Evolutionary conservation across 345 rosid genomes (phyloP).

Genomic region (Garcia nutans): DNA sequence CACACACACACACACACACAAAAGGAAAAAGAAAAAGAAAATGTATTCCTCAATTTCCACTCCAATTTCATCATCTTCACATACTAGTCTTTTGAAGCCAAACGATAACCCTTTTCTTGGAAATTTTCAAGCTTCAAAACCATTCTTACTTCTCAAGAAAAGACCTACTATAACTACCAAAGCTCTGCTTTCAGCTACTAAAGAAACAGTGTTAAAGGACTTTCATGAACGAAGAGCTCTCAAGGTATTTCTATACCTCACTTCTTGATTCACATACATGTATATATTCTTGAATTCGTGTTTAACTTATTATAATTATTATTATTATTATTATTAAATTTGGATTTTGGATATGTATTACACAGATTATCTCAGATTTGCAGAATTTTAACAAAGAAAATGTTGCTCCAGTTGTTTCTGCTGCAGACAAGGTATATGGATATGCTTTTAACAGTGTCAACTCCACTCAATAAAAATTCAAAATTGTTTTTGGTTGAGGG

Average conservation of each 20-base stretch:
- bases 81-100: constrained; percentile 29
- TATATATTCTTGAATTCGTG: neutral
- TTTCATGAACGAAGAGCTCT: constrained; percentile 53
- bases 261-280: too few species aligned
- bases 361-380: constrained; percentile 57
- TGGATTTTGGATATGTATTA: neutral
- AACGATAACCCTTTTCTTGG: constrained; percentile 33
- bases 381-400: constrained; percentile 49
- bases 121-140: constrained; percentile 26
- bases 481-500: too few species aligned
- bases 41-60: constrained; percentile 42
- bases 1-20: neutral
- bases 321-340: neutral
- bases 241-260: constrained; percentile 31
- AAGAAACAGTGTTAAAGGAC: constrained; percentile 37
- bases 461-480: neutral
- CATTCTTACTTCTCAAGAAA: constrained; percentile 17
- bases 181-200: constrained; percentile 43
- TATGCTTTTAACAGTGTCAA: neutral
- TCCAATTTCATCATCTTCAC: constrained; percentile 34
- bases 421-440: constrained; percentile 54
- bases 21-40: neutral
- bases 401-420: constrained; percentile 58
- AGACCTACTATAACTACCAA: constrained; percentile 16
- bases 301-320: neutral